These are phyloP conservation scores for Amanita phalloides DNA, from an alignment of 768 basidiomycete species.

Conservation along the genomic window DNA sequence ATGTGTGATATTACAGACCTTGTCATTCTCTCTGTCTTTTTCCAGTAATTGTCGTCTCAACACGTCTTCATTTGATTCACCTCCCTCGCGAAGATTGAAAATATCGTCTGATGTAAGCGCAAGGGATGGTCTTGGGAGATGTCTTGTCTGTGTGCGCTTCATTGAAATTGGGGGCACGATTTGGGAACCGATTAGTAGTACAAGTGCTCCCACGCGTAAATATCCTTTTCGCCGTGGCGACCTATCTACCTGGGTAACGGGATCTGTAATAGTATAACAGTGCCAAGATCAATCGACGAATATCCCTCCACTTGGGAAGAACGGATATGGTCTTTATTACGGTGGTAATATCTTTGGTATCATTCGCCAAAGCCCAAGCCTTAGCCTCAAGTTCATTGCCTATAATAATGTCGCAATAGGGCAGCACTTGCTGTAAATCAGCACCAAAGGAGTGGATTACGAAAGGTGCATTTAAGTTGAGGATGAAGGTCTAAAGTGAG, in stretches of 20 bases:
- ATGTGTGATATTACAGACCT: constrained; percentile 23
- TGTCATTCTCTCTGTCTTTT: constrained; percentile 62
- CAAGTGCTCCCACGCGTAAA: no score
- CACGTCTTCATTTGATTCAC: constrained; percentile 49
- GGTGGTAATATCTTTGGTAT: constrained; percentile 50
- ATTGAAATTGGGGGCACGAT: constrained; percentile 15
- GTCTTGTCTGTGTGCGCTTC: constrained; percentile 58
- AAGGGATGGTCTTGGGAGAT: constrained; percentile 42
- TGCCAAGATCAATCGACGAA: no score
- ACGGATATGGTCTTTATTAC: constrained; percentile 69
- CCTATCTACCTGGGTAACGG: no score
- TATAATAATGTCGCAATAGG: constrained; percentile 82
- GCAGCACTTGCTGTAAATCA: constrained; percentile 75
- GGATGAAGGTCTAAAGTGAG: constrained; percentile 61
- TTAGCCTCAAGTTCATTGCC: constrained; percentile 93
- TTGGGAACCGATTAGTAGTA: no score
- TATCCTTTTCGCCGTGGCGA: no score
- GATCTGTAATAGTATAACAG: no score
- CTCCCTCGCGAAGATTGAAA: constrained; percentile 44
- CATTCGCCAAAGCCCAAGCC: constrained; percentile 66
- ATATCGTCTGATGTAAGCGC: constrained; percentile 47
- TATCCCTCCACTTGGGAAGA: constrained; percentile 57
- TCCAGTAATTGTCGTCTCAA: constrained; percentile 56
- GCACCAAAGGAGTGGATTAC: constrained; percentile 87
- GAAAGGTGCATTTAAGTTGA: constrained; percentile 97